Evolutionary conservation across 176 grass and related monocot genomes (phyloP), one percentile per base, ranked within the genome.

Genomic region (Oryza punctata): DNA sequence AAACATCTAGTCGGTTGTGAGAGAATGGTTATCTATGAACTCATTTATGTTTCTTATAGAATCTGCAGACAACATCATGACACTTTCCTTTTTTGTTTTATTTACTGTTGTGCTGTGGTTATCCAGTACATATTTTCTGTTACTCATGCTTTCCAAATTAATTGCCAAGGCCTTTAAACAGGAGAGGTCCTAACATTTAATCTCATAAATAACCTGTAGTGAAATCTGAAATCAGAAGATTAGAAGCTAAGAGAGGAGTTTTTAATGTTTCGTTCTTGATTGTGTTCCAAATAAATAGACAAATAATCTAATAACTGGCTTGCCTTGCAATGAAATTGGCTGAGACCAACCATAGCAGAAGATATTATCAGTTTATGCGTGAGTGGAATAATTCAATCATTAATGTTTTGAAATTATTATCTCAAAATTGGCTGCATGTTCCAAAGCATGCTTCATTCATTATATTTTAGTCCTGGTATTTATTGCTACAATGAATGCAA

Each of bases 381-480:
- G 21, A 73, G 21, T 26, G 19, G 13, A 30, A 66, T 12, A 24
- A 76, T 87, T 3, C 69, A 49, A 18, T 71, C n/a, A 54, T 83
- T 83, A 71, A 71, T 52, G 19, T 50, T 16, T 78, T 13, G 8
- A 24, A 8, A 69, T 77, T 46, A 26, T 66, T 73, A 13, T 59
- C 13, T 10, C 5, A 14, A 76, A 61, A 28, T 72, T n/a, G 30
- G 9, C 8, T 24, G 4, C 24, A 67, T 74, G 23, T 59, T 81
- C 24, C 44, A 87, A 30, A 23, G 13, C 46, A 27, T 18, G 47
- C 6, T 49, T 64, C 38, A 63, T 69, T 64, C 10, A 25, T 80
- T 75, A 30, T 80, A 63, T 64, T 70, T 29, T 10, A 24, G 44
- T 54, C 43, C 77, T 59, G 44, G 30, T 11, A 71, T 49, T 28